Evolutionary conservation across 257 asterid genomes (phyloP).

Genomic region (Verbena officinalis): DNA sequence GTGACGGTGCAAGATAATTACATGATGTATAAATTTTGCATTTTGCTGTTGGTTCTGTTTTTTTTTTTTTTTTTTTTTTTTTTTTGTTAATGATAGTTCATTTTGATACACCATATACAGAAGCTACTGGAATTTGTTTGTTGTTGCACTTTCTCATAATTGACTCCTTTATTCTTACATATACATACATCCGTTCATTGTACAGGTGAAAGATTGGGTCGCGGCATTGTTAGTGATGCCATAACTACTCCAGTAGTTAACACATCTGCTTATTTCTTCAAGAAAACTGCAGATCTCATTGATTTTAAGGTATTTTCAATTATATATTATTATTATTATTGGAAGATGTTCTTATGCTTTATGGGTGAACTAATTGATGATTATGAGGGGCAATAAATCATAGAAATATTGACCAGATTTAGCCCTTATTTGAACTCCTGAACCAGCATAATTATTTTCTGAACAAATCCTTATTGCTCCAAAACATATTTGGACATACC

Average conservation of each 20-base stretch:
- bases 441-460: not conserved
- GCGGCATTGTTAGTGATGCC: slow-evolving; percentile 78
- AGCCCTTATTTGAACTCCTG: not conserved
- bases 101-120: not conserved
- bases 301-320: slow-evolving; percentile 76
- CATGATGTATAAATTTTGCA: not conserved
- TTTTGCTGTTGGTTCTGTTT: slow-evolving; percentile 1
- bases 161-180: not conserved
- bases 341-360: not conserved
- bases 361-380: too few species aligned
- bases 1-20: not conserved
- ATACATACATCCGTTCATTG: slow-evolving; percentile 16
- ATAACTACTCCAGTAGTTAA: slow-evolving; percentile 90
- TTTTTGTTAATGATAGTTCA: slow-evolving; percentile 2
- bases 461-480: slow-evolving; percentile 13
- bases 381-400: too few species aligned
- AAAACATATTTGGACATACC: not conserved
- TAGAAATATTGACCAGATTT: too few species aligned
- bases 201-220: slow-evolving; percentile 92
- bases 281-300: slow-evolving; percentile 79
- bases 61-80: slow-evolving; percentile 26
- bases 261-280: slow-evolving; percentile 91
- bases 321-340: not conserved
- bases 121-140: not conserved
- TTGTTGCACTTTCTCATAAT: not conserved